Base-by-base conservation (phyloP, 768 basidiomycete species). In the Serendipita sp. region DNA sequence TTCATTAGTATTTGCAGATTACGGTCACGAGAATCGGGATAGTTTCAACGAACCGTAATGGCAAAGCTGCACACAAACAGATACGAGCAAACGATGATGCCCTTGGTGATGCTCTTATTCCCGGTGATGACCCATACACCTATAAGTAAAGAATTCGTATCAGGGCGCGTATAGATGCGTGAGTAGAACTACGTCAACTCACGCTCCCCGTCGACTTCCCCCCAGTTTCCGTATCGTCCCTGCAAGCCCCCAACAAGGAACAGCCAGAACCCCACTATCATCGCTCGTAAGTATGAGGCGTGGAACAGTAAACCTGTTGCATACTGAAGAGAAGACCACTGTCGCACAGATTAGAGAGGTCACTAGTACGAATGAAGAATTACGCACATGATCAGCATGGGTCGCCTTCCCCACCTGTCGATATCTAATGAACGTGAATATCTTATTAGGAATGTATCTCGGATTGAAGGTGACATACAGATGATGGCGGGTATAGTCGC, bases 161-260 rank as follows among this genome's bases (percentile, higher is more conserved):
- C n/a, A n/a, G n/a, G n/a, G n/a, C n/a, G n/a, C n/a, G n/a, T n/a
- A n/a, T n/a, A n/a, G n/a, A n/a, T n/a, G n/a, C n/a, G n/a, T n/a
- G n/a, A n/a, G n/a, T n/a, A n/a, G n/a, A 38, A 14, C 1, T 38
- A 14, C 34, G 14, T 14, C 75, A 79, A 70, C 24, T 66, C 60
- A 80, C 74, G 66, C 56, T 51, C 62, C 24, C 67, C 71, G 48
- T 77, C 74, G 60, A 83, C 69, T 1, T 42, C 65, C 3, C 79
- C 81, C 86, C 85, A 87, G 61, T 76, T 70, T 30, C 87, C 86
- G 65, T 79, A 88, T 42, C 76, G 70, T 22, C 77, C 84, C 71
- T 88, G 87, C 17, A 89, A 76, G 61, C 83, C 85, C 61, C 87
- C 87, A 67, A 89, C 88, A 56, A 88, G 80, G 75, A 76, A 83